Evolutionary conservation across 2,329 filamentous ascomycete species (phyloP).

Genomic region (Davidsoniella neocaledoniae): DNA sequence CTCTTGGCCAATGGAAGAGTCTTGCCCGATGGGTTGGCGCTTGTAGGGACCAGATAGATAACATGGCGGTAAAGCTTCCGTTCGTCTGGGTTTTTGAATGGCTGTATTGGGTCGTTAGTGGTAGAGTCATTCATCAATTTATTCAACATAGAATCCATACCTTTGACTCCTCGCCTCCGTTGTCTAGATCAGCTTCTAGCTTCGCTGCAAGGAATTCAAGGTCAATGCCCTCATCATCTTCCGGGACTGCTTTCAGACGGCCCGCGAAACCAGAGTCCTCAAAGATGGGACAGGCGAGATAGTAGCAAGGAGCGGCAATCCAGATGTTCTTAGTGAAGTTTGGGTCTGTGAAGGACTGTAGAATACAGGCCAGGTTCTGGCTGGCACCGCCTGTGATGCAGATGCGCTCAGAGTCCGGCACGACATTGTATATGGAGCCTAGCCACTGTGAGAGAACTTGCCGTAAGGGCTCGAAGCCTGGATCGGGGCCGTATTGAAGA

Average conservation of each 20-base stretch:
- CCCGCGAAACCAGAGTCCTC: slow-evolving; percentile 60
- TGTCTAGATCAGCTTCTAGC: slow-evolving; percentile 17
- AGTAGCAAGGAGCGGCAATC: slow-evolving; percentile 70
- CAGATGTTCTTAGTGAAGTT: slow-evolving; percentile 58
- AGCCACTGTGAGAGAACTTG: slow-evolving; percentile 56
- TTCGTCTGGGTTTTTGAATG: slow-evolving; percentile 37
- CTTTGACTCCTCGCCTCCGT: background rate
- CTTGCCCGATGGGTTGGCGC: slow-evolving; percentile 73
- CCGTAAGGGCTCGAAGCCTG: slow-evolving; percentile 55
- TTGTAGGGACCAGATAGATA: slow-evolving; percentile 78
- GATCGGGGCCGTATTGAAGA: slow-evolving; percentile 67
- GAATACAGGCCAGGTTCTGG: slow-evolving; percentile 61
- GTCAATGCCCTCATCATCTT: slow-evolving; percentile 65
- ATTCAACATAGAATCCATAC: no score
- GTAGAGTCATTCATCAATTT: background rate
- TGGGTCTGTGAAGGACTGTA: slow-evolving; percentile 70
- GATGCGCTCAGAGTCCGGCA: slow-evolving; percentile 38
- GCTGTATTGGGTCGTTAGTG: slow-evolving; percentile 18
- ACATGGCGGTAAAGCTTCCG: slow-evolving; percentile 73
- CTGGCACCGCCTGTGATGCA: slow-evolving; percentile 74
- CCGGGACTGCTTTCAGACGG: slow-evolving; percentile 51
- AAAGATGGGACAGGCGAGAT: slow-evolving; percentile 72
- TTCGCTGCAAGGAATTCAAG: slow-evolving; percentile 26
- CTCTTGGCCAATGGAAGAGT: slow-evolving; percentile 60
- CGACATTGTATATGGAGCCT: slow-evolving; percentile 15